Conservation (phyloP, 768 basidiomycete species). For the Coprinellus aureogranulatus region DNA sequence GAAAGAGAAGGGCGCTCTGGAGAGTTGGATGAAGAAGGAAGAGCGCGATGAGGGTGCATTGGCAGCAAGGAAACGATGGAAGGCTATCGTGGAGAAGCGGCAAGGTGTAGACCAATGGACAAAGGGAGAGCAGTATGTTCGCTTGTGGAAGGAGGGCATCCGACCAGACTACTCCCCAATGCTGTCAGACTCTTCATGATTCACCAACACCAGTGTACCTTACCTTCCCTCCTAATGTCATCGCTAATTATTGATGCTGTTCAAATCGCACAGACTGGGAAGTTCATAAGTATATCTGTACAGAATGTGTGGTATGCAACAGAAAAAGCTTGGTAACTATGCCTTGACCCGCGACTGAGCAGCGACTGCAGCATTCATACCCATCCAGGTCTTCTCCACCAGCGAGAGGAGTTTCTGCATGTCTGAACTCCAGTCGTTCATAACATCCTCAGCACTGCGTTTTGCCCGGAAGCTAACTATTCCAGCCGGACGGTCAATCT, state of each 20-base stretch:
- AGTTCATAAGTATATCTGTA: neutral
- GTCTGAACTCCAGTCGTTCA: slow-evolving; percentile 98
- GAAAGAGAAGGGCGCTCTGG: slow-evolving; percentile 60
- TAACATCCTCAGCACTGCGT: slow-evolving; percentile 83
- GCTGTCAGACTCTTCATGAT: slow-evolving; percentile 40
- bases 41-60: slow-evolving; percentile 58
- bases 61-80: slow-evolving; percentile 75
- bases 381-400: slow-evolving; percentile 99
- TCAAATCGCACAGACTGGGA: neutral
- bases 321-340: neutral
- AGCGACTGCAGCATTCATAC: slow-evolving; percentile 85
- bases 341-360: slow-evolving; percentile 63
- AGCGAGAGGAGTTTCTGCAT: slow-evolving; percentile 88
- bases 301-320: neutral
- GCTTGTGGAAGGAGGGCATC: slow-evolving; percentile 68
- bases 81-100: slow-evolving; percentile 53
- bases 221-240: neutral
- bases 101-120: slow-evolving; percentile 57
- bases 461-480: slow-evolving; percentile 85
- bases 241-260: neutral
- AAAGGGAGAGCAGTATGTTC: slow-evolving; percentile 69
- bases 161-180: slow-evolving; percentile 64
- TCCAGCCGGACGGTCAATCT: slow-evolving; percentile 88
- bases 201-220: slow-evolving; percentile 1
- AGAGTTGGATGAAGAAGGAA: slow-evolving; percentile 55